Evolutionary conservation across 768 basidiomycete genomes (phyloP), one percentile per base, ranked within the genome.

Genomic region (Kwoniella pini): DNA sequence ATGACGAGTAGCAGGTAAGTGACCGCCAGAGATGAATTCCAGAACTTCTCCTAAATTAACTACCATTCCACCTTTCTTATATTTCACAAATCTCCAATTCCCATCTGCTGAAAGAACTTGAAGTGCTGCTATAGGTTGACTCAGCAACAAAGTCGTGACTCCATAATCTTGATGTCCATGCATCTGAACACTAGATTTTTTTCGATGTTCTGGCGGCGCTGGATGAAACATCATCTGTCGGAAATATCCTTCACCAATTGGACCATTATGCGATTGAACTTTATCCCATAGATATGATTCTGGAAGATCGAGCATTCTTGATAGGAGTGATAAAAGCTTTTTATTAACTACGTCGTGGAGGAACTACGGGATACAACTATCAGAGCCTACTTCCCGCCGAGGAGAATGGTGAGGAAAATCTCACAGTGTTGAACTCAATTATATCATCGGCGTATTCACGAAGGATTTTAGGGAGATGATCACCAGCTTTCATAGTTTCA

Each of bases 41-140:
- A 74, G 53, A 1, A 68, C 69, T 33, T 74, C 72, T 2, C 70
- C 72, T 19, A 74, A 64, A 55, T 74, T 74, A 48, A 74, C 64
- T 4, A 74, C 66, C 26, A 74, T 44, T 1, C 70, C 63, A 26
- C 72, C 72, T 3, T 65, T 63, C 4, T 58, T 59, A 55, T 74
- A 69, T 15, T 52, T 52, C 33, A 68, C 72, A 43, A 69, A 74
- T 28, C 64, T 30, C 72, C 72, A 74, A 38, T 66, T 42, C 19
- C 68, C 63, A 30, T 74, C 68, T 2, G 39, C 21, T 5, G 62
- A 68, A 57, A 69, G 67, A 44, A 74, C 70, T 43, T 74, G 72
- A 13, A 74, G 70, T 24, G 61, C 69, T 5, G 65, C 57, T 57
- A 74, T 63, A 1, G 72, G 72, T 4, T 70, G 68, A 10, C 68